Evolutionary conservation across 176 grass and related monocot genomes (phyloP), one percentile per base, ranked within the genome.

Genomic region (Rhynchospora tenuis): DNA sequence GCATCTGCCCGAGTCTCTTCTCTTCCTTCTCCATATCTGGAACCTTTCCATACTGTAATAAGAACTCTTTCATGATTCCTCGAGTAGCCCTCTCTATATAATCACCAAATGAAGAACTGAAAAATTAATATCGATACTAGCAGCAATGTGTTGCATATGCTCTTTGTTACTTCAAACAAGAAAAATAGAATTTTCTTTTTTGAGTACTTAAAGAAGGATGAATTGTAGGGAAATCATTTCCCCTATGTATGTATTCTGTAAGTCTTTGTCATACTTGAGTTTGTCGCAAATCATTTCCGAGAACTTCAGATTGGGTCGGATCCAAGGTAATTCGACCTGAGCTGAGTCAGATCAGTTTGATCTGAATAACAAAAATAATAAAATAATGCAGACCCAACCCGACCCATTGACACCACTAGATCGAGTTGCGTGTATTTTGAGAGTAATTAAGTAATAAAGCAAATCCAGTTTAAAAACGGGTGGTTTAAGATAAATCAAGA

Each of bases 1-100:
- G 89, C 92, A 93, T 92, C 89, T 92, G 90, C 6, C 95, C 92
- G 72, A 97, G 7, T 77, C 92, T 82, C 74, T 66, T 88, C 82
- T 90, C 87, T 77, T 98, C 95, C 64, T 85, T 88, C 51, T 80
- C 79, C 9, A 82, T 28, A 46, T 98, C 92, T 8, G 89, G 84
- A 62, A 87, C 78, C 79, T 93, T 93, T 70, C 89, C 92, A 46
- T 98, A 91, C 26, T 56, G 83, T 33, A 64, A 83, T 86, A 94
- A 11, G 90, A 98, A 92, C 22, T 98, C 95, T 3, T 79, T 33
- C 61, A 97, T 1, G 64, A 94, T 45, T 72, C 91, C 89, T 61
- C 83, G 58, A 9, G 90, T 92, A 9, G 73, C 90, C 86, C 87
- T 94, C 83, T 97, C 95, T 97, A 81, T 71, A 83, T 65, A 81